Evolutionary conservation across 2,329 filamentous ascomycete genomes (phyloP), one percentile per base, ranked within the genome.

Genomic region (Tolypocladium amazonense): DNA sequence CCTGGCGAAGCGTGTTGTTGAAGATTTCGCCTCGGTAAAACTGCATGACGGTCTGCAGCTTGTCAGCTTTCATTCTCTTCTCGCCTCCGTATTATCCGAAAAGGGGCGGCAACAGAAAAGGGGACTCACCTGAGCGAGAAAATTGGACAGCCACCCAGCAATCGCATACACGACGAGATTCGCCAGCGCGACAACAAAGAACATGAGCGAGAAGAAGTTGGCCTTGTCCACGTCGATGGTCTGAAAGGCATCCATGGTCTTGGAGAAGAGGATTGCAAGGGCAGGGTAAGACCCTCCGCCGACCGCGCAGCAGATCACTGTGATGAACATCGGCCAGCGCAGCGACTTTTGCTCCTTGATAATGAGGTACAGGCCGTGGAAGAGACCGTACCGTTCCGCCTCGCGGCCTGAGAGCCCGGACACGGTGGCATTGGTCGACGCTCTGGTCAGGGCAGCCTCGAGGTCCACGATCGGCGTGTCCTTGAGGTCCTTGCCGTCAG

Each of bases 201-300:
- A 84, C 80, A 84, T 83, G 56, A 81, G 73, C 0, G 79, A 72
- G 68, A 76, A 83, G 63, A 83, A 82, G 68, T 84, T 77, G 7
- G 74, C 78, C 30, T 66, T 65, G n/a, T 61, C 52, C 9, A 73
- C 66, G 27, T 75, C 68, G 2, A 68, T 50, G 0, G 63, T 65
- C 53, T 72, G 65, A 38, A 77, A 77, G 0, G 73, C 72, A 3
- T 72, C 67, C 69, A 78, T 73, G 18, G 75, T 73, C 39, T 68
- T 71, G 7, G 73, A 68, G 58, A 78, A 75, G 23, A 76, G 68
- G 1, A 77, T 60, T 1, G 77, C 73, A 12, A 77, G 67, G n/a
- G 68, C 71, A 0, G 77, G 76, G 59, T 74, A 76, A 33, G 73
- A 73, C 2, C 66, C 71, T 2, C 75, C 72, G 63, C 69, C 71